Evolutionary conservation across 2,329 filamentous ascomycete species (phyloP).

Genomic region (Falciphora oryzae): DNA sequence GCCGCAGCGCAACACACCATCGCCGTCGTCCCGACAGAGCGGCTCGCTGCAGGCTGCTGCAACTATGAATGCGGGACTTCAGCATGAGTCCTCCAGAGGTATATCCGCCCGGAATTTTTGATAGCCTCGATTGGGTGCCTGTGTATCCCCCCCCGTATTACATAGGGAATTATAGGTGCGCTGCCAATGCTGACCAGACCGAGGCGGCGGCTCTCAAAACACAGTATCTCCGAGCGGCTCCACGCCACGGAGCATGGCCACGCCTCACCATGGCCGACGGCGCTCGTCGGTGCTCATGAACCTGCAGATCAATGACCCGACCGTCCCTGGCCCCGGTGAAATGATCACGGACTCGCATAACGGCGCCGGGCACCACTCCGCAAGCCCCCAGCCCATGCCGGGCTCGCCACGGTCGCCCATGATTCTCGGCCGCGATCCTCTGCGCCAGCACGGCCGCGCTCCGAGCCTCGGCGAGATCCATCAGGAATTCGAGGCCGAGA

Average conservation of each 20-base stretch:
- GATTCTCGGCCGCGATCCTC: constrained; percentile 39
- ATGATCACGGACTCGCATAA: constrained; percentile 46
- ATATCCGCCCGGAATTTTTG: constrained; percentile 23
- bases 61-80: constrained; percentile 70
- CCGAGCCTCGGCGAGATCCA: constrained; percentile 73
- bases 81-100: constrained; percentile 57
- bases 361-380: constrained; percentile 24
- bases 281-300: constrained; percentile 68
- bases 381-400: constrained; percentile 40
- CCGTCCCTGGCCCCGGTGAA: constrained; percentile 62
- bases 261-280: constrained; percentile 49
- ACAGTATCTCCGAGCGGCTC: constrained; percentile 49
- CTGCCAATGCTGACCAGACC: background rate
- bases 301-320: constrained; percentile 66
- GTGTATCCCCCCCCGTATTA: background rate
- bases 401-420: constrained; percentile 39
- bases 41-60: constrained; percentile 71
- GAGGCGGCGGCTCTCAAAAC: background rate
- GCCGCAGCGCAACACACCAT: constrained; percentile 42
- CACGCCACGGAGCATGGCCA: constrained; percentile 36
- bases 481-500: constrained; percentile 73
- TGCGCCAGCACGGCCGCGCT: constrained; percentile 53
- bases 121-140: background rate
- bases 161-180: background rate
- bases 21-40: constrained; percentile 58